Evolutionary conservation across 768 basidiomycete genomes (phyloP).

Genomic region (Mycena olivaceomarginata): DNA sequence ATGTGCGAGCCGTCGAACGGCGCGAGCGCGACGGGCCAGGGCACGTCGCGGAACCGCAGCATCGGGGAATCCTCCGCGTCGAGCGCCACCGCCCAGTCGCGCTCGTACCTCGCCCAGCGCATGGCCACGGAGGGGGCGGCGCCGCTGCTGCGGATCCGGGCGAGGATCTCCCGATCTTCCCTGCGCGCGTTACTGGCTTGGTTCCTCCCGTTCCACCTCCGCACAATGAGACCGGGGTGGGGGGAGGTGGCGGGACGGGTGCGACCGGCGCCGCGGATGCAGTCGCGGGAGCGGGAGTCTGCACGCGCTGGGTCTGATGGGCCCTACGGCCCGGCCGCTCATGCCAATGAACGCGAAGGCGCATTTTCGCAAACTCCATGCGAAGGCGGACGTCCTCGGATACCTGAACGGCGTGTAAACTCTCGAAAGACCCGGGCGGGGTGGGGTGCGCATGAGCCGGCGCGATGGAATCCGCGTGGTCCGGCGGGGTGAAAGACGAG

Average conservation of each 20-base stretch:
- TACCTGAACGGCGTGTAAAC: neutral
- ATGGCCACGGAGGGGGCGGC: neutral
- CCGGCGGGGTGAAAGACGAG: neutral
- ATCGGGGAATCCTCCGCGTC: neutral
- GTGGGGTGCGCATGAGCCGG: neutral
- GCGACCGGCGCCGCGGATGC: neutral
- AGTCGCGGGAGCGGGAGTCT: neutral
- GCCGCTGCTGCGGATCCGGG: neutral
- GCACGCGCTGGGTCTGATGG: neutral
- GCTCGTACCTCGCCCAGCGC: slow-evolving; percentile 20
- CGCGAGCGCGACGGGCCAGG: slow-evolving; percentile 24
- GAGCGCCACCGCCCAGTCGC: slow-evolving; percentile 4
- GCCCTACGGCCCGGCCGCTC: too few relatives aligned
- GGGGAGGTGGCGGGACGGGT: neutral
- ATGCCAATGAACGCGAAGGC: neutral
- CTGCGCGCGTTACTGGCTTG: neutral
- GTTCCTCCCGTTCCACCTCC: neutral
- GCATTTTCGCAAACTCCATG: slow-evolving; percentile 25
- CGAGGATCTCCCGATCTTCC: neutral
- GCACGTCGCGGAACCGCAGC: slow-evolving; percentile 22
- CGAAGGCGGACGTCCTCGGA: slow-evolving; percentile 1
- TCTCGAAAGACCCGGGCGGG: neutral
- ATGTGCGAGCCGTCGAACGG: slow-evolving; percentile 14
- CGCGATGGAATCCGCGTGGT: neutral
- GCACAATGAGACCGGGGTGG: slow-evolving; percentile 1